Percentiles rank a stretch among this genome's conserved stretches.
phyloP scores from a whole-genome alignment of 441 rosid genomes.

The Corymbia citriodora region DNA sequence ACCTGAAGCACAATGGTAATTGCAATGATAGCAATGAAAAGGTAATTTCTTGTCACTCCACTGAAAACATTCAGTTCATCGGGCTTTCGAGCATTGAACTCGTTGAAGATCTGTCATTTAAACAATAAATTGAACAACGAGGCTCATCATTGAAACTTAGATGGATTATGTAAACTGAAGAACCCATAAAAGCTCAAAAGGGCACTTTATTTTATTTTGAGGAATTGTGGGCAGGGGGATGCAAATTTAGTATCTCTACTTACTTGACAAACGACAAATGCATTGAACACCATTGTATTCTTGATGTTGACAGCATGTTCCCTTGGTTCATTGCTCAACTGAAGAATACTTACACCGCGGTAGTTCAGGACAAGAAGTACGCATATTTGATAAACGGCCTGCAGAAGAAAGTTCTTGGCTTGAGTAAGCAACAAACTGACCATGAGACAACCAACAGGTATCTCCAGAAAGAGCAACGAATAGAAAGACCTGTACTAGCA shows the following conservation, averaged over 20 bases:
- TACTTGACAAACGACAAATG: background rate
- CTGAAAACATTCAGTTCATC: background rate
- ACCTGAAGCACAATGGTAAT: background rate
- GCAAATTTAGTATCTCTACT: background rate
- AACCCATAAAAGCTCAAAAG: background rate
- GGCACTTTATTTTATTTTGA: background rate
- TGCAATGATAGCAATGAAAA: background rate
- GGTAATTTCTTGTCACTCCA: background rate
- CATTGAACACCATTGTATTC: background rate
- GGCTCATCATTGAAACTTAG: background rate
- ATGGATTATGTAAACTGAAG: background rate
- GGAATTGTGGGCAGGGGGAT: background rate
- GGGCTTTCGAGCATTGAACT: background rate
- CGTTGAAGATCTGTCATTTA: background rate
- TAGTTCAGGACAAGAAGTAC: constrained; percentile 1
- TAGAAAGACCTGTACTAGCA: background rate
- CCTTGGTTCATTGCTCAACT: background rate
- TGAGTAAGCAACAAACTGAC: background rate
- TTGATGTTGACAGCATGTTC: background rate
- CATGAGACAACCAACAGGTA: background rate
- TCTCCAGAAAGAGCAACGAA: background rate
- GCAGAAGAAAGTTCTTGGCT: background rate
- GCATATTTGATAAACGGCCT: background rate
- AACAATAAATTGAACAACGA: background rate
- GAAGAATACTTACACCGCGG: background rate